phyloP scores from a whole-genome alignment of 306 rosid genomes.

The Pyrus bretschneideri region DNA sequence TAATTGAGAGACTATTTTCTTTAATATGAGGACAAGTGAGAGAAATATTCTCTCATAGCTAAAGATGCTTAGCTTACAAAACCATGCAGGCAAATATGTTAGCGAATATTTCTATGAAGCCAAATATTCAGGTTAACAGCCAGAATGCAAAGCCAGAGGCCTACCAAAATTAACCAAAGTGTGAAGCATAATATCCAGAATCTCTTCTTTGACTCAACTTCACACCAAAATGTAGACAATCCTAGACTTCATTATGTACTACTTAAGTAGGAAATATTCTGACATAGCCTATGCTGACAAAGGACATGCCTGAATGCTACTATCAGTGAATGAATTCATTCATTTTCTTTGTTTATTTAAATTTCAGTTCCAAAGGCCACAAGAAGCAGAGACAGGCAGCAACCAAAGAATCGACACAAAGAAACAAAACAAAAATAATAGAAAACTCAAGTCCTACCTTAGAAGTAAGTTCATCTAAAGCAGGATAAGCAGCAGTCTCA shows the following conservation, averaged over 20 bases:
- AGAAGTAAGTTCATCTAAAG: constrained; percentile 87
- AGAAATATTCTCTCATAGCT: background rate
- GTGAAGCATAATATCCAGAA: background rate
- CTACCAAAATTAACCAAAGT: background rate
- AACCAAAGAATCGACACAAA: background rate
- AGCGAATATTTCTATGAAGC: background rate
- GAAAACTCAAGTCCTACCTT: constrained; percentile 44
- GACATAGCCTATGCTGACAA: background rate
- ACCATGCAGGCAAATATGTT: background rate
- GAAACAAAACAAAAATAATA: constrained; percentile 3
- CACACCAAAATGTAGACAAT: background rate
- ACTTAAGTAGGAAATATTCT: background rate
- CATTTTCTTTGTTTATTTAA: background rate
- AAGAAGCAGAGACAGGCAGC: background rate
- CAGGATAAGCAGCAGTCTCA: constrained; percentile 95
- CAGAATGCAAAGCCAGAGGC: background rate
- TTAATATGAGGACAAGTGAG: background rate
- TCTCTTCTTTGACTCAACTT: background rate
- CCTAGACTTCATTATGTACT: background rate
- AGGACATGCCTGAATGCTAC: background rate
- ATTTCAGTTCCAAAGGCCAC: background rate
- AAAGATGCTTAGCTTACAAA: background rate
- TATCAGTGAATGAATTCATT: background rate
- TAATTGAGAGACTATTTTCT: background rate
- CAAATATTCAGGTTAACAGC: background rate